Evolutionary conservation across 495 filamentous ascomycete genomes (phyloP).

Genomic region (Podospora tetraspora): DNA sequence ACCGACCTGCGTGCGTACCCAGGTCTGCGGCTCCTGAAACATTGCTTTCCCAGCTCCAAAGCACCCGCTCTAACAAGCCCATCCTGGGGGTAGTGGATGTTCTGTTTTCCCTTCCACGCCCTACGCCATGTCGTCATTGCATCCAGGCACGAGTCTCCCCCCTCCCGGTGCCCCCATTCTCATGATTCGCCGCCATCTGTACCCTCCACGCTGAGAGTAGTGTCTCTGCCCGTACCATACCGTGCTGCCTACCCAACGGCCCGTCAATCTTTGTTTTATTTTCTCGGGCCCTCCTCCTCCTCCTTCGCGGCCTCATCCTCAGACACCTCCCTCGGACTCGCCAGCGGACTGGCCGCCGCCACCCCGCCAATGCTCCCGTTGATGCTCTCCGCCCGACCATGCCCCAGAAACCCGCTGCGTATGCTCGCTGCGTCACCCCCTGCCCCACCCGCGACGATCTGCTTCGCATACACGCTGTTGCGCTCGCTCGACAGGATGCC

Average conservation of each 20-base stretch:
- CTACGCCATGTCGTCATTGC: background rate
- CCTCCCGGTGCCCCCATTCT: background rate
- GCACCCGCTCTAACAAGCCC: background rate
- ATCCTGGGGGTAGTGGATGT: background rate
- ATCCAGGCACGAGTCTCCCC: background rate
- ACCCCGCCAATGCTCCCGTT: slow-evolving; percentile 57
- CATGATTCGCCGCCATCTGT: background rate
- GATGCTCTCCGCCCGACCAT: slow-evolving; percentile 76
- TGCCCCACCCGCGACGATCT: slow-evolving; percentile 45
- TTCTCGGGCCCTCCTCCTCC: slow-evolving; percentile 9
- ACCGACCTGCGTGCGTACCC: background rate
- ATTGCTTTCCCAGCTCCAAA: background rate
- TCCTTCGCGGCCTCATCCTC: slow-evolving; percentile 21
- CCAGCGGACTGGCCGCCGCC: slow-evolving; percentile 53
- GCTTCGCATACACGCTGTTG: slow-evolving; percentile 77
- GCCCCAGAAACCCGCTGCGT: slow-evolving; percentile 68
- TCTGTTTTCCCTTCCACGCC: background rate
- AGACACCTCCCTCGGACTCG: slow-evolving; percentile 45
- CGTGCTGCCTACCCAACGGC: background rate
- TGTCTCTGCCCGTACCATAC: background rate
- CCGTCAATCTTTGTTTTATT: background rate
- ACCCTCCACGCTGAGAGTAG: background rate
- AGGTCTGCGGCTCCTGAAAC: background rate
- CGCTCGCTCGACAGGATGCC: slow-evolving; percentile 68
- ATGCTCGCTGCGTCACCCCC: slow-evolving; percentile 71